A percentile compares a stretch with the other conserved stretches of the same genome.
Evolutionary conservation across 2,329 filamentous ascomycete species (phyloP).

Genomic region (Pseudocercospora fuligena): DNA sequence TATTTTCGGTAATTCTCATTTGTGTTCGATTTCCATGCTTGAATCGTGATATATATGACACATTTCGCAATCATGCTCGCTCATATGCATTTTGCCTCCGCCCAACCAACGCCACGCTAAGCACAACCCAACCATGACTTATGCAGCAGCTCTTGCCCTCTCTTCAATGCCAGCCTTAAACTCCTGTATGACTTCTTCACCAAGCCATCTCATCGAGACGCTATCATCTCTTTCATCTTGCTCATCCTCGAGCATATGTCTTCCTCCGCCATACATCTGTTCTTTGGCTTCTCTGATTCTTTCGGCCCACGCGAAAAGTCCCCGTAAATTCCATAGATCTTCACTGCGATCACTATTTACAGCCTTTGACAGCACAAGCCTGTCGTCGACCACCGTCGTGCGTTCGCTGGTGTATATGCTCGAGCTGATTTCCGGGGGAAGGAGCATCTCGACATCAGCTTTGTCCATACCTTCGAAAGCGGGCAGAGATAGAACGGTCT

Average conservation of each 20-base stretch:
- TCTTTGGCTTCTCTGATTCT: conserved; percentile 25
- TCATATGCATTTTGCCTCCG: not conserved
- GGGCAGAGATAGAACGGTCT: conserved; percentile 74
- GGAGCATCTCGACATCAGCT: conserved; percentile 62
- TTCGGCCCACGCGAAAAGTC: conserved; percentile 72
- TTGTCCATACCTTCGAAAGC: conserved; percentile 59
- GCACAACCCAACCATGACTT: not conserved
- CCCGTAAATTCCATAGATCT: conserved; percentile 64
- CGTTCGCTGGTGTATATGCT: conserved; percentile 57
- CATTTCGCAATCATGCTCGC: not conserved
- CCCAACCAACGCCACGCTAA: not conserved
- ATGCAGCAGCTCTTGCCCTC: conserved; percentile 34
- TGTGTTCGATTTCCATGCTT: not conserved
- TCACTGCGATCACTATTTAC: conserved; percentile 57
- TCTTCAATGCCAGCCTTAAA: conserved; percentile 57
- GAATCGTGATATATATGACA: not conserved
- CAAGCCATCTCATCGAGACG: conserved; percentile 56
- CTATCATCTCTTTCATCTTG: conserved; percentile 34
- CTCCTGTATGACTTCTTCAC: conserved; percentile 60
- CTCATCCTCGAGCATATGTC: not conserved
- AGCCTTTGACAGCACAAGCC: conserved; percentile 62
- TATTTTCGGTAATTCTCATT: not conserved
- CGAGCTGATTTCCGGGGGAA: conserved; percentile 46
- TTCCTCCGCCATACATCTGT: conserved; percentile 41
- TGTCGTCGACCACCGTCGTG: conserved; percentile 70